Conservation (phyloP, 306 rosid genomes). For the Prunus fruticosa region DNA sequence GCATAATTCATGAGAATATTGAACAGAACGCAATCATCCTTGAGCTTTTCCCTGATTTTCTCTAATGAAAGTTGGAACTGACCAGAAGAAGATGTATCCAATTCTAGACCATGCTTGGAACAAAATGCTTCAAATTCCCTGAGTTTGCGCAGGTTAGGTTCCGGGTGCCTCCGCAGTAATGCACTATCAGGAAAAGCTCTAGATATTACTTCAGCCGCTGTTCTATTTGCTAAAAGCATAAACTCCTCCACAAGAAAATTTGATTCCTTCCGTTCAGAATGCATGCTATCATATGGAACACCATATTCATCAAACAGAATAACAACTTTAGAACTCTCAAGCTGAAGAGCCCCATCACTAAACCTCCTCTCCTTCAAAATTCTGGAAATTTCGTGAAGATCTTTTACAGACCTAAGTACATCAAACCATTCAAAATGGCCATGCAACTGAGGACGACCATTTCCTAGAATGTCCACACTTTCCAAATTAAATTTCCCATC, state of each 20-base stretch:
- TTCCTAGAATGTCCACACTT: slow-evolving; percentile 22
- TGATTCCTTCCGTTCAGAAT: slow-evolving; percentile 53
- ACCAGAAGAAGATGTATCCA: slow-evolving; percentile 74
- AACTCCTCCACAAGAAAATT: slow-evolving; percentile 80
- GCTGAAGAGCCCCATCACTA: slow-evolving; percentile 66
- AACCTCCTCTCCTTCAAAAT: slow-evolving; percentile 61
- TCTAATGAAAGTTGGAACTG: slow-evolving; percentile 56
- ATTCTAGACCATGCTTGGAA: slow-evolving; percentile 66
- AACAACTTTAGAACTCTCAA: slow-evolving; percentile 58
- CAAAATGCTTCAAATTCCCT: slow-evolving; percentile 79
- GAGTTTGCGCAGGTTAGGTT: slow-evolving; percentile 73
- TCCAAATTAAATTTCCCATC: slow-evolving; percentile 41
- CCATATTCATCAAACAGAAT: slow-evolving; percentile 66
- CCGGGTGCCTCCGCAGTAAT: slow-evolving; percentile 84
- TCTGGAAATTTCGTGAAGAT: slow-evolving; percentile 57
- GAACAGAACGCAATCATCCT: slow-evolving; percentile 61
- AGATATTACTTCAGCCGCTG: slow-evolving; percentile 79
- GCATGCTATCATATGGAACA: slow-evolving; percentile 54
- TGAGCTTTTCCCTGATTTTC: slow-evolving; percentile 63
- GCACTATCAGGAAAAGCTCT: slow-evolving; percentile 81
- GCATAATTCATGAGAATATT: slow-evolving; percentile 69
- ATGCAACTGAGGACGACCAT: slow-evolving; percentile 47
- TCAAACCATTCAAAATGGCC: slow-evolving; percentile 67
- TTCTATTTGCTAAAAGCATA: slow-evolving; percentile 82
- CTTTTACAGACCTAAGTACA: slow-evolving; percentile 53